Evolutionary conservation across 1,284 basidiomycete species (phyloP), one percentile per base, ranked within the genome.

Genomic region (Heterobasidion annosum): DNA sequence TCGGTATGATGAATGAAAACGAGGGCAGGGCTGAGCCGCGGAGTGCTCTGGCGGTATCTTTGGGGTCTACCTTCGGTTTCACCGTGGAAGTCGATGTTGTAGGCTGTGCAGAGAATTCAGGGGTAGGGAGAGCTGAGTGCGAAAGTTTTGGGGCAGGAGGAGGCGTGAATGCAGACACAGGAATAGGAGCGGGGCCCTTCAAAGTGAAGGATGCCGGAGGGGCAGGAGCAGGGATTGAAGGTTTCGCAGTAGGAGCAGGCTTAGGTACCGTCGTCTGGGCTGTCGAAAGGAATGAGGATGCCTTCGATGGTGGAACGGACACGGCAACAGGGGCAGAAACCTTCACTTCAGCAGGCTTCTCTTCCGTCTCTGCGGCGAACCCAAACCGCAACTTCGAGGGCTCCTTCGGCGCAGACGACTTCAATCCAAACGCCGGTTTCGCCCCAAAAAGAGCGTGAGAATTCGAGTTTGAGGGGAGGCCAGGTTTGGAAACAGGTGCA

Each of bases 311-410:
- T 25, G 25, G 25, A 4, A 25, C 25, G 25, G 25, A 3, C n/a
- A 12, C 37, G 37, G 37, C 12, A 2, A n/a, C 7, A 40, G n/a
- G 37, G 37, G 10, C 37, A 40, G 37, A 40, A n/a, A n/a, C n/a
- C 37, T 40, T 40, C 37, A 5, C 12, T 12, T n/a, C 37, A 40
- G 37, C 37, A 40, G 55, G 51, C 18, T 52, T 51, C 12, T 57
- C 48, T 34, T 61, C 60, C 6, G 40, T 48, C 48, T 61, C 59
- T 6, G 55, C 56, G 6, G 60, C 60, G 42, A 61, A 61, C 2
- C 59, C 56, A 58, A 74, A 83, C 34, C 86, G 77, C 51, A 88
- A 71, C 63, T 87, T 88, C 56, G 86, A 88, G 0, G 85, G 85
- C 49, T 84, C 82, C 62, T 81, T 84, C 0, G 85, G 85, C 18